Evolutionary conservation across 1,284 basidiomycete species (phyloP).

Genomic region (Pholiota adiposa): DNA sequence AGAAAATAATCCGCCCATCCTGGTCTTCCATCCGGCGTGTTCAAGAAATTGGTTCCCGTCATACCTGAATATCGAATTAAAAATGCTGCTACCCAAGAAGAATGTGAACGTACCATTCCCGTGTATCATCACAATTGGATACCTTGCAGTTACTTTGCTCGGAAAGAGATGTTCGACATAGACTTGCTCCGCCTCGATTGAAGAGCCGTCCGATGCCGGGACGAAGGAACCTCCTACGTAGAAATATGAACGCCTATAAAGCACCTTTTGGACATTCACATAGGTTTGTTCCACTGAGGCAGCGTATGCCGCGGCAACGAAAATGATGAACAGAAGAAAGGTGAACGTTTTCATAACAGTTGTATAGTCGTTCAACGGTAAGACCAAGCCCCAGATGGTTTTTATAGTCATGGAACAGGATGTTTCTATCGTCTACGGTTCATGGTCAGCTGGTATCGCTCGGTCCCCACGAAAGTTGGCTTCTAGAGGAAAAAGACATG

Average conservation of each 20-base stretch:
- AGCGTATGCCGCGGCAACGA: background rate
- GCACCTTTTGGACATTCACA: constrained; percentile 6
- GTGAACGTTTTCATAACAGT: no score
- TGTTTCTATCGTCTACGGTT: no score
- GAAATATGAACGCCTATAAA: constrained; percentile 48
- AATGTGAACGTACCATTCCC: constrained; percentile 36
- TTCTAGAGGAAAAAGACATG: no score
- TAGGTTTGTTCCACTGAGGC: background rate
- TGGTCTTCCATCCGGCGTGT: constrained; percentile 51
- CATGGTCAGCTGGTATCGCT: no score
- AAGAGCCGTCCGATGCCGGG: constrained; percentile 25
- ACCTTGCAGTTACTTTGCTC: constrained; percentile 36
- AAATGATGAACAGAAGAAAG: no score
- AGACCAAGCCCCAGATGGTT: no score
- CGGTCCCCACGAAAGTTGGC: no score
- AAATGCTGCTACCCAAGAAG: background rate
- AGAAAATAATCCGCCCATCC: constrained; percentile 58
- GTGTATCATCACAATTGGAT: constrained; percentile 49
- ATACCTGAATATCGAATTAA: constrained; percentile 34
- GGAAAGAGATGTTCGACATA: constrained; percentile 54
- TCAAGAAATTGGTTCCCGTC: constrained; percentile 52
- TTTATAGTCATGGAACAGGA: no score
- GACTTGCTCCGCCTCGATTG: constrained; percentile 44
- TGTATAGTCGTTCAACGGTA: no score
- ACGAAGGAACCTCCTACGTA: constrained; percentile 48